phyloP scores from a whole-genome alignment of 345 rosid species.

The Rhodamnia argentea region DNA sequence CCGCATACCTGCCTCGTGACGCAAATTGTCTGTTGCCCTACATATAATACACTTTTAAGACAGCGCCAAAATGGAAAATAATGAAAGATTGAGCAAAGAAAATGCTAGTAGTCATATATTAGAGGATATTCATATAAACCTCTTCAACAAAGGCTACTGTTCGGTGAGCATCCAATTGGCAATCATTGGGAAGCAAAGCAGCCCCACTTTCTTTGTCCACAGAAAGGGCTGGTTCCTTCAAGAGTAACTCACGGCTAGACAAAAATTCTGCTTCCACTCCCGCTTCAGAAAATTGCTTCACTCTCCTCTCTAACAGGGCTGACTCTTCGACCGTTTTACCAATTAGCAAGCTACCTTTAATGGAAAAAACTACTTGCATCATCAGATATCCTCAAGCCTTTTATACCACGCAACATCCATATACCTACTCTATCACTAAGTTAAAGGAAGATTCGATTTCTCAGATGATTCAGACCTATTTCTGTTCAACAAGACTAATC shows the following conservation, averaged over 20 bases:
- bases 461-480: neutral
- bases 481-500: neutral
- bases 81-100: neutral
- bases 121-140: constrained; percentile 22
- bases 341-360: constrained; percentile 57
- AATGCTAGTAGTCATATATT: neutral
- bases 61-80: neutral
- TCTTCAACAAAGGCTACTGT: constrained; percentile 62
- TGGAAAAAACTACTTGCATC: neutral
- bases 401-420: neutral
- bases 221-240: constrained; percentile 46
- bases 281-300: constrained; percentile 50
- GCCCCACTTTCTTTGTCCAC: constrained; percentile 57
- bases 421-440: neutral
- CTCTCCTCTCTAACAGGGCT: constrained; percentile 40
- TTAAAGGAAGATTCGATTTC: neutral
- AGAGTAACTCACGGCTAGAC: constrained; percentile 41
- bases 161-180: constrained; percentile 73
- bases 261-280: constrained; percentile 61
- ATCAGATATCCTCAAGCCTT: neutral
- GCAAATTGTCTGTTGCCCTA: constrained; percentile 61
- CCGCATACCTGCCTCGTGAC: constrained; percentile 62
- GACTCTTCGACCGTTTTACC: constrained; percentile 54
- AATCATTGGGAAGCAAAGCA: constrained; percentile 69
- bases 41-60: neutral